Evolutionary conservation across 192 early-diverging fungal species (phyloP), one percentile per base, ranked within the genome.

Genomic region (Glomus cerebriforme): DNA sequence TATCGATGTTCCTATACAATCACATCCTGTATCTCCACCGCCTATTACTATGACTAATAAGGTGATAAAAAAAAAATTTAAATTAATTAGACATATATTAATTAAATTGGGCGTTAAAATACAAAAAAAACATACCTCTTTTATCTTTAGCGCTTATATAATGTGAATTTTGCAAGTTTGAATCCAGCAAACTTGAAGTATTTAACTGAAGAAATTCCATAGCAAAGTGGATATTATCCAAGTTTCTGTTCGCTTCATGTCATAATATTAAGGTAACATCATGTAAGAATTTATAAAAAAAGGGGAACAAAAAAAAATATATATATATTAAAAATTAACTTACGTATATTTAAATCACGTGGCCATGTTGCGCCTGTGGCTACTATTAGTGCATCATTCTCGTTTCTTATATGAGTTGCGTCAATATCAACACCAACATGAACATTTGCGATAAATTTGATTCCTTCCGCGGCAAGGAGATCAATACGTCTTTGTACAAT

Each of bases 361-460:
- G 98, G 98, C 96, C 96, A 97, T 7, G 98, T 99, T 12, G 98
- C 96, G 47, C 98, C 98, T 39, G 93, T 96, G 37, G 96, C 95
- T 37, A 99, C 75, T 73, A 99, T 79, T 66, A 98, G 66, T 3
- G 92, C 93, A 82, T 99, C 96, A 82, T 92, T 92, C 58, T 89
- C 83, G 8, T 79, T 82, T 59, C 88, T 86, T 60, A 99, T 85
- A 10, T 89, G 85, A 6, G 79, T 67, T 27, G 92, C 94, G 60
- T 94, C 89, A 19, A 94, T 87, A 73, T 93, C 90, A 67, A 92
- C 93, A 80, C 98, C 98, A 26, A 99, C 94, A 71, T 97, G 89
- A 10, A 95, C 91, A 85, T 93, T 93, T 72, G 95, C 84, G 39
- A 95, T 92, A 88, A 98, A 98, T 65, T 84, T 88, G 70, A 99